A percentile compares a stretch with the other conserved stretches of the same genome.
These are phyloP conservation scores for Pythium guiyangense DNA, from an alignment of 352 stramenopile genomes.

Conservation along the genomic window DNA sequence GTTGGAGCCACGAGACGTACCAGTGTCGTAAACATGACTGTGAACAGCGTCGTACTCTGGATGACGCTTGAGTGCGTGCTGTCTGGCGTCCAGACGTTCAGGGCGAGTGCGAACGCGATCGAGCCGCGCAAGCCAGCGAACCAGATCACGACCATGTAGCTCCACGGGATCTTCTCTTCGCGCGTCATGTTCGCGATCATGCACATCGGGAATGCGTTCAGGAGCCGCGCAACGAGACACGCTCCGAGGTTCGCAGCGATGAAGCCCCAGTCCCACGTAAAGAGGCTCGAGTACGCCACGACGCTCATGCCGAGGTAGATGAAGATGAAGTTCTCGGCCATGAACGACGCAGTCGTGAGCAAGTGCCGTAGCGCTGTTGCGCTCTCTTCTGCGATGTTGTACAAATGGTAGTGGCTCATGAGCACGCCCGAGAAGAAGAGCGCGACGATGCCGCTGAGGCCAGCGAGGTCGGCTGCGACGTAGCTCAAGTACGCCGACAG, in stretches of 20 bases:
- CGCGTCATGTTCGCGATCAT: conserved; percentile 66
- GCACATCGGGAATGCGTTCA: conserved; percentile 81
- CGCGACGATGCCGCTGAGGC: conserved; percentile 90
- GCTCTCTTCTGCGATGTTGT: conserved; percentile 78
- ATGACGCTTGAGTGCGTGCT: conserved; percentile 56
- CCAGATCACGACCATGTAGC: conserved; percentile 88
- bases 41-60: conserved; percentile 76
- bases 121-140: conserved; percentile 91
- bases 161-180: conserved; percentile 65
- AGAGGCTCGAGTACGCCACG: conserved; percentile 70
- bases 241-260: conserved; percentile 68
- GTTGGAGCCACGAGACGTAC: conserved; percentile 18
- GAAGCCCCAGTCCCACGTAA: conserved; percentile 84
- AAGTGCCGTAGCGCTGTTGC: conserved; percentile 72
- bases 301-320: conserved; percentile 86
- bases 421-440: conserved; percentile 92
- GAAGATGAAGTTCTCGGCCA: conserved; percentile 88
- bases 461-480: conserved; percentile 66
- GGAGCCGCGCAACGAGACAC: conserved; percentile 57
- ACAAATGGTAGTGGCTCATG: conserved; percentile 86
- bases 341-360: conserved; percentile 71
- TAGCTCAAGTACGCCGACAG: conserved; percentile 82
- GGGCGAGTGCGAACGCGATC: conserved; percentile 86
- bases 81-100: conserved; percentile 68
- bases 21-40: conserved; percentile 77